Evolutionary conservation across 352 stramenopile species (phyloP), one percentile per base, ranked within the genome.

Genomic region (Phytophthora fragariae): DNA sequence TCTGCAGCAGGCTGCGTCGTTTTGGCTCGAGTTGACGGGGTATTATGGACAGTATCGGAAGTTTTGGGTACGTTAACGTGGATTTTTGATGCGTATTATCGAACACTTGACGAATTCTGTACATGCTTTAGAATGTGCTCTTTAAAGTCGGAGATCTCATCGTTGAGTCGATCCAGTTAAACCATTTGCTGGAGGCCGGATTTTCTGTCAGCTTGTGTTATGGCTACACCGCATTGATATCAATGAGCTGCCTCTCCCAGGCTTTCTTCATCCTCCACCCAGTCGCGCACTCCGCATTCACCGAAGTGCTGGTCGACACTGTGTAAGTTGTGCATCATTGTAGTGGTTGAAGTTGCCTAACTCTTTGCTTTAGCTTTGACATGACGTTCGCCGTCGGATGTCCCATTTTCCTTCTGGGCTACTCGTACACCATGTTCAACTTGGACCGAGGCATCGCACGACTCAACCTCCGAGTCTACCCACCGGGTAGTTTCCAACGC

Each of bases 241-340:
- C 62, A 5, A 27, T 50, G 7, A 79, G 62, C 19, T 68, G 62
- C 3, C 21, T 72, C 12, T 70, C 53, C 2, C 71, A 65, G 37
- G 15, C 65, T 0, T 29, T 60, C 3, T 76, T 73, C 47, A 73
- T 77, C 7, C 49, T 79, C 11, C 39, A 31, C 5, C 67, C 57
- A 1, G n/a, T 19, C 0, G 17, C 52, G 1, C 61, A 65, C 39
- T 63, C 68, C 1, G 73, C 73, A 0, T 80, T 80, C 27, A 58
- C 64, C 0, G 68, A 80, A 55, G 61, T 80, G 1, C 47, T 80
- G 6, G 53, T 74, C 2, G 73, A 76, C 24, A 74, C 68, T 1
- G 27, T 80, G 68, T 76, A 74, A 24, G 73, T 65, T 52, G 6
- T 31, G 3, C 5, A 24, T 27, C 49, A 19, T 53, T 31, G 8